Base-by-base conservation (phyloP, 768 basidiomycete species). In the Tephrocybe sp. region DNA sequence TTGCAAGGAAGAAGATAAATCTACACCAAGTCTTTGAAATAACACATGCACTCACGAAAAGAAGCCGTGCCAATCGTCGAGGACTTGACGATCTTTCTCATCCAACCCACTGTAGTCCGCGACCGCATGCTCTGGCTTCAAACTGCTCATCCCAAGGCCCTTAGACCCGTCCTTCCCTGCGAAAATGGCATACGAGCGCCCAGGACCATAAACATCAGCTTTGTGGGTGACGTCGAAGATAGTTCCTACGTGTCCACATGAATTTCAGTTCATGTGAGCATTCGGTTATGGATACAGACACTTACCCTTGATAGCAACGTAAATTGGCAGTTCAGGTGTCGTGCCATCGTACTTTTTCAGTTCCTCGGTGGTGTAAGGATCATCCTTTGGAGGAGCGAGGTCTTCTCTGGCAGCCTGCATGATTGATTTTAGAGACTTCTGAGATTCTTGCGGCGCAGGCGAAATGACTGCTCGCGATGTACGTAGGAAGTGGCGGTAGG, bases 141-240 rank as follows among this genome's bases (percentile, higher is more conserved):
- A 71, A 60, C 90, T 94, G 45, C 91, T 93, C 83, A 85, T 86
- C 37, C 93, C 96, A 6, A 99, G 75, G 0, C 88, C 96, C 56
- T 77, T 83, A 7, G 92, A 95, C 0, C 86, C 96, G 62, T 99
- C 96, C 71, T 90, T 96, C 39, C 94, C 96, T 26, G 94, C 92
- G 66, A 98, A 98, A 18, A 96, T 69, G 58, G 82, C 79, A 69
- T 94, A 93, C 3, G 87, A 83, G 21, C 75, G 73, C 2, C 90
- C 92, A 2, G 79, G 75, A 1, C 96, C 96, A 61, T 99, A 99
- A 58, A 94, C 88, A 54, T 97, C 93, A 25, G 72, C 71, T 68
- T 96, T 98, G 53, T 73, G 72, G 0, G 88, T 74, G 8, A 99
- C 96, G 66, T 98, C 94, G 68, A 97, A 98, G 8, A 98, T 79